These are phyloP conservation scores for Pythium aquatile DNA, from an alignment of 352 stramenopile genomes.

Conservation along the genomic window DNA sequence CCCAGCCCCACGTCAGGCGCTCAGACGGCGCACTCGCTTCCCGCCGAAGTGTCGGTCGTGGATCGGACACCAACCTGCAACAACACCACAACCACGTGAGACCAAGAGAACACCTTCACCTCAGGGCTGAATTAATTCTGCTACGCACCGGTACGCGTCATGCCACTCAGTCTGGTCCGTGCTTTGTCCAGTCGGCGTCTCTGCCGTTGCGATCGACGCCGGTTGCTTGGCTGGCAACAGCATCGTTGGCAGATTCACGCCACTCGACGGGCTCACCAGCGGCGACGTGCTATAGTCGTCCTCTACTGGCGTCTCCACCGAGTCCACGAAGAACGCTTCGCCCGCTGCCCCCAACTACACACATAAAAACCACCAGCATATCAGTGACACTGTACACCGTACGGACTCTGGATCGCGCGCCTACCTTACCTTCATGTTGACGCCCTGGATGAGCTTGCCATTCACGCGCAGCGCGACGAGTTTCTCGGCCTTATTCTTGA, in stretches of 20 bases:
- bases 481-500: constrained; percentile 27
- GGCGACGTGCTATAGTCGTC: constrained; percentile 70
- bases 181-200: not conserved
- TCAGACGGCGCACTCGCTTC: constrained; percentile 27
- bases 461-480: constrained; percentile 36
- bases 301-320: constrained; percentile 52
- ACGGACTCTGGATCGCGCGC: too few relatives aligned
- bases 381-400: too few relatives aligned
- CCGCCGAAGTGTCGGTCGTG: constrained; percentile 11
- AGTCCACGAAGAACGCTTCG: constrained; percentile 78
- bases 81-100: not conserved
- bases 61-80: constrained; percentile 20
- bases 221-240: not conserved
- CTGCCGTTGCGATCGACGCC: not conserved
- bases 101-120: not conserved
- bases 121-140: not conserved
- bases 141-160: constrained; percentile 31
- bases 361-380: not conserved
- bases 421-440: constrained; percentile 70
- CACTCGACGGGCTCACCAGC: constrained; percentile 40
- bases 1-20: constrained; percentile 56
- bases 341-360: constrained; percentile 51
- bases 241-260: not conserved
- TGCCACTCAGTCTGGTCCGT: constrained; percentile 28
- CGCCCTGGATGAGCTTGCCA: constrained; percentile 41